phyloP scores from a whole-genome alignment of 768 basidiomycete genomes.

The Naganishia randhawae region DNA sequence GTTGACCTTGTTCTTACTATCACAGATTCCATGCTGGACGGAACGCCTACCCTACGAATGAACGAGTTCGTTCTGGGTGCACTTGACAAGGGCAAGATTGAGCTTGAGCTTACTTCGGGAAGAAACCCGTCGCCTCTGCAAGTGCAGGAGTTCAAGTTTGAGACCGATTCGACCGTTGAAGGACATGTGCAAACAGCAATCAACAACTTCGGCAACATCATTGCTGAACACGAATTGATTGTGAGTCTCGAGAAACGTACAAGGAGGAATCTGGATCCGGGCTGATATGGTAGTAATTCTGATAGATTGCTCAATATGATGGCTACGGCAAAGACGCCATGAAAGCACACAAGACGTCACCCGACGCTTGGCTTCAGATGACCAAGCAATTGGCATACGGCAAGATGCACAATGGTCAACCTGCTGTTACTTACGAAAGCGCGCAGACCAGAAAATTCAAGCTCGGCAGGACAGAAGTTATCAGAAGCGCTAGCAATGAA shows the following conservation, averaged over 20 bases:
- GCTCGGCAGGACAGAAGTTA: slow-evolving; percentile 89
- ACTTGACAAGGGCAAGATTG: slow-evolving; percentile 67
- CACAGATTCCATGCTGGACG: slow-evolving; percentile 58
- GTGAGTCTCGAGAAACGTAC: slow-evolving; percentile 52
- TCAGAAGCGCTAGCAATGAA: slow-evolving; percentile 77
- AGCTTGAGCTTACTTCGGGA: slow-evolving; percentile 60
- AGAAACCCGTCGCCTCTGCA: slow-evolving; percentile 42
- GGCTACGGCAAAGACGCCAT: slow-evolving; percentile 83
- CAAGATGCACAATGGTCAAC: slow-evolving; percentile 63
- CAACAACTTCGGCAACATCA: slow-evolving; percentile 68
- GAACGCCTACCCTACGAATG: slow-evolving; percentile 88
- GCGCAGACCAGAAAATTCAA: slow-evolving; percentile 90
- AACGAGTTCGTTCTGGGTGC: slow-evolving; percentile 88
- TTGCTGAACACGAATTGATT: slow-evolving; percentile 73
- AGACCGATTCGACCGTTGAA: slow-evolving; percentile 59
- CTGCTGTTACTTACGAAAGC: slow-evolving; percentile 87
- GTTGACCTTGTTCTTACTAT: neutral
- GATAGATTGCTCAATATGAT: slow-evolving; percentile 72
- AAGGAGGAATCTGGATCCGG: neutral
- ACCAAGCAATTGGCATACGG: slow-evolving; percentile 94
- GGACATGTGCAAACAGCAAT: slow-evolving; percentile 61
- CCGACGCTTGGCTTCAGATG: slow-evolving; percentile 92
- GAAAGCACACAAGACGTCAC: slow-evolving; percentile 79
- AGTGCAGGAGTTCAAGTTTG: slow-evolving; percentile 69
- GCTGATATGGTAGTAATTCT: neutral